A percentile compares a stretch with the other conserved stretches of the same genome.
phyloP scores from a whole-genome alignment of 2,329 filamentous ascomycete species.

The Sporothrix humicola region DNA sequence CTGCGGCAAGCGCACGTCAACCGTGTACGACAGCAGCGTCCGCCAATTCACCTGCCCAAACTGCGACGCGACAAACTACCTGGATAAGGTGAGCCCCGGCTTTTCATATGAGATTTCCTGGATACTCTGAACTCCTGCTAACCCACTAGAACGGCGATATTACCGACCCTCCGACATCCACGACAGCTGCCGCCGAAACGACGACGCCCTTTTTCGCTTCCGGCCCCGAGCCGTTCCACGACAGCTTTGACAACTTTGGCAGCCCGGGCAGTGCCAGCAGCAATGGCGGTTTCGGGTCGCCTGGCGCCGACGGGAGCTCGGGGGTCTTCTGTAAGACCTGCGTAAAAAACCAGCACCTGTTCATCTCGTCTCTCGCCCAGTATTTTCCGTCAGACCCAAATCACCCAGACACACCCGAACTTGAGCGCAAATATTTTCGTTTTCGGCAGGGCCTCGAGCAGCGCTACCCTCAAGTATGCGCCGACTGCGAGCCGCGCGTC shows the following conservation, averaged over 20 bases:
- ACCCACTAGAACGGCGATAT: constrained; percentile 78
- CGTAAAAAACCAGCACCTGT: constrained; percentile 85
- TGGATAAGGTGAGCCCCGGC: constrained; percentile 70
- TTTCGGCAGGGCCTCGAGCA: constrained; percentile 77
- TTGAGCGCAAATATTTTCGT: constrained; percentile 70
- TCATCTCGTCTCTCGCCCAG: constrained; percentile 75
- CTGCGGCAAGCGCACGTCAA: constrained; percentile 72
- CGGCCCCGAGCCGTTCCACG: constrained; percentile 47
- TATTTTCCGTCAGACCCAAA: constrained; percentile 71
- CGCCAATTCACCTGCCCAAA: constrained; percentile 73
- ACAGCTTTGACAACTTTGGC: constrained; percentile 23
- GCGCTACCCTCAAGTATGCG: constrained; percentile 88
- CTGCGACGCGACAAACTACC: constrained; percentile 87
- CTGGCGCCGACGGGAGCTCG: constrained; percentile 32
- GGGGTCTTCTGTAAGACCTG: constrained; percentile 74
- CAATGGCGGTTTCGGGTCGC: neutral
- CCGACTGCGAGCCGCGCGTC: constrained; percentile 76
- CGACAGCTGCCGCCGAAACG: constrained; percentile 54
- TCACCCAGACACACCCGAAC: constrained; percentile 71
- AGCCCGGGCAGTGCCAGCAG: constrained; percentile 39
- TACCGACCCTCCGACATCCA: constrained; percentile 77
- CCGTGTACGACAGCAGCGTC: constrained; percentile 62
- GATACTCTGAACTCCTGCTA: neutral
- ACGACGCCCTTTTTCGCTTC: constrained; percentile 56
- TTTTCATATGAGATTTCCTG: neutral